These are phyloP conservation scores for Sordaria brevicollis DNA, from an alignment of 495 filamentous ascomycete genomes.

Conservation along the genomic window DNA sequence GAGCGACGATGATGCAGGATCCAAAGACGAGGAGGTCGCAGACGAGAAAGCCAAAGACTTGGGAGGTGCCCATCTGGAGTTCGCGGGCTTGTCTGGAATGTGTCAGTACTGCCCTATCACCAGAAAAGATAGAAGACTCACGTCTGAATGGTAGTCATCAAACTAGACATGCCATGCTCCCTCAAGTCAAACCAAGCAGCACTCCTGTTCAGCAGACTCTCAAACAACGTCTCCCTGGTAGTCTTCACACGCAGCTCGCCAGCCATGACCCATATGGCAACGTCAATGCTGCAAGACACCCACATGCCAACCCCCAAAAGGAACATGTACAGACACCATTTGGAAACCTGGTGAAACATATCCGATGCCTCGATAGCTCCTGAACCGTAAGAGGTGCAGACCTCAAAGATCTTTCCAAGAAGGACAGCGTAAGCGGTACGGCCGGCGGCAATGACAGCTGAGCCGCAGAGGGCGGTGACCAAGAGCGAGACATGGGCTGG, in stretches of 20 bases:
- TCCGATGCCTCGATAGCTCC: conserved; percentile 37
- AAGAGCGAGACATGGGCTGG: conserved; percentile 48
- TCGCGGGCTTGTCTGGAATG: conserved; percentile 63
- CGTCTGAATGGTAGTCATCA: conserved; percentile 66
- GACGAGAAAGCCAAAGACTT: conserved; percentile 60
- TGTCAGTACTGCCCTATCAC: not conserved
- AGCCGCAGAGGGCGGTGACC: conserved; percentile 34
- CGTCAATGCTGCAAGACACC: conserved; percentile 54
- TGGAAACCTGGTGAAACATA: conserved; percentile 45
- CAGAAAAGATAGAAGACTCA: conserved; percentile 28
- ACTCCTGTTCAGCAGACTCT: conserved; percentile 56
- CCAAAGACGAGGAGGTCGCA: conserved; percentile 51
- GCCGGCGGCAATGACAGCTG: conserved; percentile 50
- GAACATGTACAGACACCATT: conserved; percentile 47
- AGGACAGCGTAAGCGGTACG: conserved; percentile 58
- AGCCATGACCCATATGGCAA: conserved; percentile 59
- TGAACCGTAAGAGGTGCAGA: conserved; percentile 55
- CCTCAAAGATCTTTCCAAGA: conserved; percentile 65
- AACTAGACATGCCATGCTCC: conserved; percentile 58
- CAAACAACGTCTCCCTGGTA: conserved; percentile 55
- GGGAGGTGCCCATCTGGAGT: conserved; percentile 68
- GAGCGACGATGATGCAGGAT: conserved; percentile 56
- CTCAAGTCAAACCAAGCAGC: conserved; percentile 76
- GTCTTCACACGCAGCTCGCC: conserved; percentile 69
- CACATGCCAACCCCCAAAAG: conserved; percentile 53